Conservation (phyloP, 2,329 filamentous ascomycete species). For the Ascochyta clinopodiicola region DNA sequence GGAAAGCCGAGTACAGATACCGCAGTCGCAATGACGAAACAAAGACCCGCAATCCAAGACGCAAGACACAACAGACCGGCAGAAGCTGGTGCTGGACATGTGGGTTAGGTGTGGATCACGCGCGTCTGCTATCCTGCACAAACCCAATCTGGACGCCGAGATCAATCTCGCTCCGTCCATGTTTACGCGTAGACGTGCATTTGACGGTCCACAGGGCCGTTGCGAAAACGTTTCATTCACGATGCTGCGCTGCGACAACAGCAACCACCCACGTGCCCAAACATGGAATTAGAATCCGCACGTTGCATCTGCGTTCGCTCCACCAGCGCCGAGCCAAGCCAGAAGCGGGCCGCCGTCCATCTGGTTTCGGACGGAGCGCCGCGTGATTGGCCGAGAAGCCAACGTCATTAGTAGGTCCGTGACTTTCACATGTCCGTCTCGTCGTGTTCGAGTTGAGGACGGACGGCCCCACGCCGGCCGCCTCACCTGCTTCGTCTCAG, state of each 20-base stretch:
- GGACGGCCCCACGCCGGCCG: slow-evolving; percentile 21
- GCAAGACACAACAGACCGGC: too few species aligned
- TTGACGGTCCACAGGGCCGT: slow-evolving; percentile 1
- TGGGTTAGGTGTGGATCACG: slow-evolving; percentile 10
- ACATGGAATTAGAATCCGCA: slow-evolving; percentile 10
- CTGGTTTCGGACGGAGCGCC: slow-evolving; percentile 10
- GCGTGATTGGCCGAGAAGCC: slow-evolving; percentile 14
- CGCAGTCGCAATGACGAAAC: slow-evolving; percentile 1
- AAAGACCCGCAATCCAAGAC: too few species aligned
- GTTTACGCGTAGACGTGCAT: slow-evolving; percentile 7
- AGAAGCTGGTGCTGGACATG: neutral
- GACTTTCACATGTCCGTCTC: slow-evolving; percentile 21
- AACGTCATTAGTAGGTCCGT: slow-evolving; percentile 19
- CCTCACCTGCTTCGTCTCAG: slow-evolving; percentile 20
- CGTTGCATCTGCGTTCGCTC: neutral
- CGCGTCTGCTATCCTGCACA: slow-evolving; percentile 1
- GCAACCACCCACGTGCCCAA: slow-evolving; percentile 15
- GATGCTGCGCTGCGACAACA: slow-evolving; percentile 1
- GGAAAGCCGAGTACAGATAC: too few species aligned
- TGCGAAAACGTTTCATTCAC: neutral
- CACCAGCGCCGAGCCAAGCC: slow-evolving; percentile 5
- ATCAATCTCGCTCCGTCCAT: slow-evolving; percentile 5
- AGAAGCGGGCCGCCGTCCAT: slow-evolving; percentile 1
- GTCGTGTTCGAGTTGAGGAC: slow-evolving; percentile 6
- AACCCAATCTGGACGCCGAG: slow-evolving; percentile 11